Evolutionary conservation across 2,329 filamentous ascomycete genomes (phyloP), one percentile per base, ranked within the genome.

Genomic region (Beauveria scarabaeidicola): DNA sequence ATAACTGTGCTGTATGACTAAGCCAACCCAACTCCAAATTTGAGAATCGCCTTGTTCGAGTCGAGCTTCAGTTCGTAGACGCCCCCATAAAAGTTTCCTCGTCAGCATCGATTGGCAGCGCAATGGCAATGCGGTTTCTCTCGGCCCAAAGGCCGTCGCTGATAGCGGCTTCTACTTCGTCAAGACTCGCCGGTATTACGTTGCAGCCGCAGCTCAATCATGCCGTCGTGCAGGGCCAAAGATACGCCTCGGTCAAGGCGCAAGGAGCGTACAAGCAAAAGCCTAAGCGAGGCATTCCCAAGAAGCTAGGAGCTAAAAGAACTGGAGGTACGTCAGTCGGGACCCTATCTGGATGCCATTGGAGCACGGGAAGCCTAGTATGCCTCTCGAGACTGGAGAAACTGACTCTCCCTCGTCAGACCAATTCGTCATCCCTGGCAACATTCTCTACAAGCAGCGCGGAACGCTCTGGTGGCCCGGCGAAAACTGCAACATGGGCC

Each of bases 371-470:
- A 8, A 15, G 11, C 8, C 9, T 19, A 7, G 5, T 10, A 10
- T 7, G 3, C 19, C 5, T 36, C 32, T 15, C 32, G 2, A 4
- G 19, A 15, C 17, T 6, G 13, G 3, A 29, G 9, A 40, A 8
- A 46, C 48, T 52, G 13, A 58, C 48, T 10, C 13, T n/a, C 41
- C 11, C 11, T n/a, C 32, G 17, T 61, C 69, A 92, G 89, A 93
- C 72, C 89, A 97, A 78, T 96, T 88, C 73, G 94, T 99, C 40
- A 88, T 96, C 61, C 89, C 92, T 5, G 94, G 94, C 58, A 97
- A 96, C 78, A 99, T 99, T 75, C 89, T 99, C 76, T 99, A 94
- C 83, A 91, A 91, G 72, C 94, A 99, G 75, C 88, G 93, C 69
- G 94, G 94, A 67, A 95, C 94, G 4, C 84, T 87, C 69, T 99